Percentiles rank a stretch among this genome's conserved stretches.
These are phyloP conservation scores for Paramecium primaurelia DNA, from an alignment of 73 alveolate genomes.

Conservation along the genomic window DNA sequence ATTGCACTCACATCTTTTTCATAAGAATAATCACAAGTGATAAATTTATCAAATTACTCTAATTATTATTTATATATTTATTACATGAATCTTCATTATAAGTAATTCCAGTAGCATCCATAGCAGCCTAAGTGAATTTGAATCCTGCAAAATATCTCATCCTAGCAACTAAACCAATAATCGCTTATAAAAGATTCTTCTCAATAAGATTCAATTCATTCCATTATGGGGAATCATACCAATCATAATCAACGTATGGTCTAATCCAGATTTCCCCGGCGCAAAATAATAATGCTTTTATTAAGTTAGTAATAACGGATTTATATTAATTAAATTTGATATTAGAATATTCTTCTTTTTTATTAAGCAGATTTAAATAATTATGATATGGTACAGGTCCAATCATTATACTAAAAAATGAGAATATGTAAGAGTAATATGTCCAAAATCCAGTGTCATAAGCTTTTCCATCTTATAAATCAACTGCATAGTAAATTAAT, in stretches of 20 bases:
- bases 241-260: not conserved
- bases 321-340: not conserved
- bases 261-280: not conserved
- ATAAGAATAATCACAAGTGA: conserved; percentile 13
- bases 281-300: not conserved
- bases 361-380: not conserved
- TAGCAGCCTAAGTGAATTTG: conserved; percentile 45
- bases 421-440: not conserved
- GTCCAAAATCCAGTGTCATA: not conserved
- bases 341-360: not conserved
- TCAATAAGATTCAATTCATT: not conserved
- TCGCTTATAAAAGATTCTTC: not conserved
- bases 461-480: not conserved
- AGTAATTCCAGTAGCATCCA: conserved; percentile 50
- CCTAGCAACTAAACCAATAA: not conserved
- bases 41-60: conserved; percentile 29
- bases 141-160: conserved; percentile 49
- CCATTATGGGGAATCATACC: conserved; percentile 12
- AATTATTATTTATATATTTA: not conserved
- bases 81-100: conserved; percentile 27
- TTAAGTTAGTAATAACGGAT: not conserved
- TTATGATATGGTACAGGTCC: conserved; percentile 16
- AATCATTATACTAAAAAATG: not conserved
- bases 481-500: not conserved
- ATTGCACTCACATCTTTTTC: conserved; percentile 43